These are phyloP conservation scores for Saccharomycopsis fodiens DNA, from an alignment of 805 yeast species.

Conservation along the genomic window DNA sequence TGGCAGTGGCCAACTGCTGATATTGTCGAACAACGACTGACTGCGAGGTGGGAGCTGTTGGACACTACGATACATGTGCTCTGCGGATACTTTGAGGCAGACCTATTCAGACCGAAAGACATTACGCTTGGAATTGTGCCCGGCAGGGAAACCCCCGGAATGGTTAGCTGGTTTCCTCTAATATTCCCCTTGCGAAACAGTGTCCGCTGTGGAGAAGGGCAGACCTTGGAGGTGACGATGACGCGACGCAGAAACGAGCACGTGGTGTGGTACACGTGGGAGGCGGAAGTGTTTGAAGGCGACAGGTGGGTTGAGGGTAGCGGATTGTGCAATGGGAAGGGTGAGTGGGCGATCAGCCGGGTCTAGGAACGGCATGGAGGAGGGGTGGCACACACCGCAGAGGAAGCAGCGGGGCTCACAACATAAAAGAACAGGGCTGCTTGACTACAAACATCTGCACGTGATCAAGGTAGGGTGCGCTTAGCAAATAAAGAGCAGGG, in stretches of 20 bases:
- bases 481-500: too few relatives aligned
- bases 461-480: too few relatives aligned
- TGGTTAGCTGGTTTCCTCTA: constrained; percentile 64
- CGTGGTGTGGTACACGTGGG: constrained; percentile 64
- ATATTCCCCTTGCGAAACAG: constrained; percentile 56
- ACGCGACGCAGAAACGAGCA: constrained; percentile 37
- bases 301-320: not conserved
- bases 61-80: not conserved
- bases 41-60: not conserved
- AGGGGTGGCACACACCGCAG: too few relatives aligned
- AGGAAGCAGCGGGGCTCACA: too few relatives aligned
- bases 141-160: constrained; percentile 30
- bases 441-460: too few relatives aligned
- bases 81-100: not conserved
- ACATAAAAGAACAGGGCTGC: too few relatives aligned
- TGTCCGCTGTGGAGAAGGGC: constrained; percentile 42
- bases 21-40: not conserved
- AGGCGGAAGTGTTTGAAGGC: not conserved
- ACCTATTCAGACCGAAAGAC: not conserved
- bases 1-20: not conserved
- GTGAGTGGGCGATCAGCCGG: too few relatives aligned
- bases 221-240: constrained; percentile 45
- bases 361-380: too few relatives aligned
- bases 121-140: not conserved
- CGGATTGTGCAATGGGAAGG: not conserved